phyloP scores from a whole-genome alignment of 441 rosid species.

The Bocquillonia castaneifolia region DNA sequence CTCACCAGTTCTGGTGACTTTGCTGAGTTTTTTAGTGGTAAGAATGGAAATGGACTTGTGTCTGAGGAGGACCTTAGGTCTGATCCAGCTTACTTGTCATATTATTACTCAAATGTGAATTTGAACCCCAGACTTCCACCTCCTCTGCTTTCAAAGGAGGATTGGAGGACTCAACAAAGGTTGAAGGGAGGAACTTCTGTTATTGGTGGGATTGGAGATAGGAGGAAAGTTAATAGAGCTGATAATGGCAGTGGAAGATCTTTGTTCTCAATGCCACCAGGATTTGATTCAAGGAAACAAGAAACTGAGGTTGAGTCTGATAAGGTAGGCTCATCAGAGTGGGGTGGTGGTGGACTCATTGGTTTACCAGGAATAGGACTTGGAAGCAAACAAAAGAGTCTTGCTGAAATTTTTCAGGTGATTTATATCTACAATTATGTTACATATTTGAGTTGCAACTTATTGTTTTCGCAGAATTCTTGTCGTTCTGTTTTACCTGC shows the following conservation, averaged over 20 bases:
- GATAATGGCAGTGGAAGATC: constrained; percentile 47
- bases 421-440: constrained; percentile 4
- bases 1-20: constrained; percentile 36
- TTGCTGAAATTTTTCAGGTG: constrained; percentile 89
- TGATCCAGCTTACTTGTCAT: constrained; percentile 74
- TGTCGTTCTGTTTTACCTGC: constrained; percentile 7
- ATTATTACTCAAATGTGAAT: constrained; percentile 81
- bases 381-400: constrained; percentile 73
- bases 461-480: neutral
- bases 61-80: constrained; percentile 81
- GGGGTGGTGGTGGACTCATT: constrained; percentile 83
- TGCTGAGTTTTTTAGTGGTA: constrained; percentile 43
- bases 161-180: constrained; percentile 81
- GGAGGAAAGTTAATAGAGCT: constrained; percentile 51
- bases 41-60: constrained; percentile 41
- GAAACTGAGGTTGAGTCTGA: constrained; percentile 45
- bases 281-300: constrained; percentile 66
- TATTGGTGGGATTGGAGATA: constrained; percentile 86
- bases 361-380: constrained; percentile 72
- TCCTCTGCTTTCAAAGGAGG: constrained; percentile 84
- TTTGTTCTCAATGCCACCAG: constrained; percentile 77
- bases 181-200: constrained; percentile 54
- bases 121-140: constrained; percentile 97
- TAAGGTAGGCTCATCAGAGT: constrained; percentile 48
- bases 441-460: neutral